phyloP scores from a whole-genome alignment of 495 filamentous ascomycete species.

The Aspergillus kassunensis region DNA sequence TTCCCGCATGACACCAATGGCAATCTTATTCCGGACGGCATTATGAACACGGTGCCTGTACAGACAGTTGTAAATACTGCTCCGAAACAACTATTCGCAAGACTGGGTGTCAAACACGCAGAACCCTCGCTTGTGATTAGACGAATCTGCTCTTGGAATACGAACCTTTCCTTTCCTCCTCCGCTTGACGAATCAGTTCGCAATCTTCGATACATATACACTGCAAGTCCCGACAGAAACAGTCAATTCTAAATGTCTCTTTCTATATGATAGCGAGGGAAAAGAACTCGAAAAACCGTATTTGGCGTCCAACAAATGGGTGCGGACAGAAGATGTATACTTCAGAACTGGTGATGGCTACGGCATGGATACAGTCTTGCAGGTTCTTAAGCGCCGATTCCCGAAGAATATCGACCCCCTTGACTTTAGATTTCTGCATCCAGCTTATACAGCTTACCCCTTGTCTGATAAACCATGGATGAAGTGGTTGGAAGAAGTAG shows the following conservation, averaged over 20 bases:
- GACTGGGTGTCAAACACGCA: not conserved
- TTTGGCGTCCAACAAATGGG: not conserved
- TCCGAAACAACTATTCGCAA: not conserved
- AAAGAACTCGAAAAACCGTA: not conserved
- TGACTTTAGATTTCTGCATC: not conserved
- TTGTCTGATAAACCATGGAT: no score
- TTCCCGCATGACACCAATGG: not conserved
- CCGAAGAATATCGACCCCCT: no score
- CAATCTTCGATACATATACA: not conserved
- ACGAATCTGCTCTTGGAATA: not conserved
- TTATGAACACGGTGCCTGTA: not conserved
- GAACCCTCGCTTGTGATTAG: not conserved
- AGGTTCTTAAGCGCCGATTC: not conserved
- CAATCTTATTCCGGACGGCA: not conserved
- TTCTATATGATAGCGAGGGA: not conserved
- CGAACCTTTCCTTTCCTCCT: not conserved
- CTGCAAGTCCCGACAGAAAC: not conserved
- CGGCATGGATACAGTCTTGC: not conserved
- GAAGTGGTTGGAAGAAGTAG: not conserved
- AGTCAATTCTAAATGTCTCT: not conserved
- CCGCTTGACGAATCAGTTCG: not conserved
- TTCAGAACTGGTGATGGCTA: not conserved
- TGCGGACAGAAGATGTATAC: not conserved
- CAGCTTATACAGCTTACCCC: not conserved
- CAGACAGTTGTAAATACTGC: not conserved